Base-by-base conservation (phyloP, 2,329 filamentous ascomycete species). In the Colletotrichum sp. region DNA sequence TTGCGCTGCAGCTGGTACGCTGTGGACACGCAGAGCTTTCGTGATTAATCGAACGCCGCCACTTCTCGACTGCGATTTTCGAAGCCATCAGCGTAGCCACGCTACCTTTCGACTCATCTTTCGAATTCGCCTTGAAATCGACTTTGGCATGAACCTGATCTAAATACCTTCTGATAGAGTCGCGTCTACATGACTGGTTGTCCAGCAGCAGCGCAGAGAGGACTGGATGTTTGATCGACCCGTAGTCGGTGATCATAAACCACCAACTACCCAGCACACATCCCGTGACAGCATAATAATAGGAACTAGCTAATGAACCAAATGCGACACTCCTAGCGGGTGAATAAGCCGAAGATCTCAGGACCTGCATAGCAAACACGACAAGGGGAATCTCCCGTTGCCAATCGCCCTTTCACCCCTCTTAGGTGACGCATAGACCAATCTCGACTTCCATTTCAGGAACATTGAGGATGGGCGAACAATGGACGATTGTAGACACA, bases 81-180 rank as follows among this genome's bases (percentile, higher is more conserved):
- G 39, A n/a, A 49, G 39, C 39, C 18, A n/a, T 10, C 39, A 49
- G 9, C 9, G 18, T 12, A 49, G 3, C 5, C 39, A n/a, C 9
- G 18, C 39, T 44, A 10, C 3, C 1, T n/a, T 34, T 15, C 12
- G 32, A 15, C 32, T 18, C 16, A 18, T 44, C 16, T 9, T 3
- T 18, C 8, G 4, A 18, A 44, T 18, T 18, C 16, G 16, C 16
- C 8, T 44, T 9, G 16, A 18, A 2, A 44, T 44, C 36, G 16
- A 18, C 16, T 18, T 18, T 39, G 16, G 5, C 4, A 9, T 39
- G 8, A 39, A 8, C 7, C 34, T 39, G 16, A 8, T 9, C 9
- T 16, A 1, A 44, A 6, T 10, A 6, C 1, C 9, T 6, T 44
- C 9, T 3, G 39, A 6, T 3, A 44, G 18, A 1, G 21, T 21